Conservation (phyloP, 2,329 filamentous ascomycete species). For the Nannizziopsis barbatae region DNA sequence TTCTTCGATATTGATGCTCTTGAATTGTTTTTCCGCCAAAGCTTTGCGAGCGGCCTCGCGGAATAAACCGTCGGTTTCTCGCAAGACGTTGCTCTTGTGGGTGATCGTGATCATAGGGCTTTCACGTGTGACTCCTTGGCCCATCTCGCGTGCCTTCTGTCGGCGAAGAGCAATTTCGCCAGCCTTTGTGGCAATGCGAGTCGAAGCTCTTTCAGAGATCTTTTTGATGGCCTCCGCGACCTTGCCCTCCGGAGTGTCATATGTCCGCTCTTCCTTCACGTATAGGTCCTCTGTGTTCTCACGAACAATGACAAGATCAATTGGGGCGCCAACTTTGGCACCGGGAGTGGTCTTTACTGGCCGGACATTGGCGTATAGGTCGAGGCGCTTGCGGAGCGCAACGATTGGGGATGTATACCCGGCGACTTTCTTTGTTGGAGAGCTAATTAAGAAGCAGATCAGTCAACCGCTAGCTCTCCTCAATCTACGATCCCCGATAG, state of each 20-base stretch:
- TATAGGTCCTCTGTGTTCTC: conserved; percentile 99
- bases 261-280: conserved; percentile 90
- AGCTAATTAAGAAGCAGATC: conserved; percentile 38
- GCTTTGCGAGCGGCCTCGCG: conserved; percentile 64
- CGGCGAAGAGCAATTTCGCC: conserved; percentile 85
- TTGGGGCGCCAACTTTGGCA: conserved; percentile 43
- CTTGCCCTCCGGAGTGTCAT: conserved; percentile 59
- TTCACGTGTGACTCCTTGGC: conserved; percentile 45
- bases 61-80: conserved; percentile 94
- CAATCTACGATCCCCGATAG: not conserved
- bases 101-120: conserved; percentile 89
- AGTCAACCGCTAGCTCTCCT: not conserved
- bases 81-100: conserved; percentile 95
- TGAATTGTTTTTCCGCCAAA: conserved; percentile 56
- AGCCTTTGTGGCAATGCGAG: conserved; percentile 81
- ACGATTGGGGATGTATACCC: conserved; percentile 97
- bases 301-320: conserved; percentile 95
- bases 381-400: conserved; percentile 84
- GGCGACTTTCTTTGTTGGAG: conserved; percentile 75
- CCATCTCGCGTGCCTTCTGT: conserved; percentile 60
- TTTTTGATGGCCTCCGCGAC: conserved; percentile 97
- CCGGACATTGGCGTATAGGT: conserved; percentile 94
- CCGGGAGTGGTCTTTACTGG: conserved; percentile 73
- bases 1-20: conserved; percentile 63
- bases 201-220: conserved; percentile 75